phyloP scores from a whole-genome alignment of 257 asterid species.

The Cynanchum wilfordii region DNA sequence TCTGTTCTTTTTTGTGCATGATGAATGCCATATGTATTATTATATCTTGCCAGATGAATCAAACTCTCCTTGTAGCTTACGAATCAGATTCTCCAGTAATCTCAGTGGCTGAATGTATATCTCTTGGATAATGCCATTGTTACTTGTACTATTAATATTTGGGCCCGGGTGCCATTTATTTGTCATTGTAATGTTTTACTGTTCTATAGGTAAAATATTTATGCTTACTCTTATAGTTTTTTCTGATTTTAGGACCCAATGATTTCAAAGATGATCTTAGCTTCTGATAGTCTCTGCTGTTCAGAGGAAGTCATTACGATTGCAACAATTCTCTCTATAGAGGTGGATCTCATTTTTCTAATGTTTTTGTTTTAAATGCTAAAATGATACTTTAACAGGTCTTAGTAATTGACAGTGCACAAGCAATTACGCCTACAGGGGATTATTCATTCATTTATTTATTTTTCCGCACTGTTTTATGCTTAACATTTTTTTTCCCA shows the following conservation, averaged over 20 bases:
- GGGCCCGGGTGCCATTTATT: no score
- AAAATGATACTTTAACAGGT: neutral
- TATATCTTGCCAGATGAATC: neutral
- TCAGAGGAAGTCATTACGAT: slow-evolving; percentile 85
- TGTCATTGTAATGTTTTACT: no score
- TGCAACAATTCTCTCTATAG: slow-evolving; percentile 87
- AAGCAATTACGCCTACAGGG: neutral
- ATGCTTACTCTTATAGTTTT: neutral
- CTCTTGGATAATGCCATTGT: no score
- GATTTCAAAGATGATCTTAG: slow-evolving; percentile 85
- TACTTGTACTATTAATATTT: no score
- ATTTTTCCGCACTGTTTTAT: neutral
- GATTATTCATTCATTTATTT: neutral
- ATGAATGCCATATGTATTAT: neutral
- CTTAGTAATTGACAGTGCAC: neutral
- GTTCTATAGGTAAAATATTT: neutral
- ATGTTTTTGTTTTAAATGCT: slow-evolving; percentile 9
- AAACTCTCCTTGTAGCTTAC: neutral
- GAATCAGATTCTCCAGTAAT: neutral
- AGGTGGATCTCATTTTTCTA: slow-evolving; percentile 36
- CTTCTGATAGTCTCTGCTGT: slow-evolving; percentile 77
- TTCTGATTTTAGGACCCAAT: slow-evolving; percentile 62
- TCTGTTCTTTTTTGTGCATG: neutral
- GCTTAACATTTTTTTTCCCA: neutral
- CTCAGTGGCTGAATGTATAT: no score